Evolutionary conservation across 129 eudicot species (phyloP).

Genomic region (Saussurea involucrata): DNA sequence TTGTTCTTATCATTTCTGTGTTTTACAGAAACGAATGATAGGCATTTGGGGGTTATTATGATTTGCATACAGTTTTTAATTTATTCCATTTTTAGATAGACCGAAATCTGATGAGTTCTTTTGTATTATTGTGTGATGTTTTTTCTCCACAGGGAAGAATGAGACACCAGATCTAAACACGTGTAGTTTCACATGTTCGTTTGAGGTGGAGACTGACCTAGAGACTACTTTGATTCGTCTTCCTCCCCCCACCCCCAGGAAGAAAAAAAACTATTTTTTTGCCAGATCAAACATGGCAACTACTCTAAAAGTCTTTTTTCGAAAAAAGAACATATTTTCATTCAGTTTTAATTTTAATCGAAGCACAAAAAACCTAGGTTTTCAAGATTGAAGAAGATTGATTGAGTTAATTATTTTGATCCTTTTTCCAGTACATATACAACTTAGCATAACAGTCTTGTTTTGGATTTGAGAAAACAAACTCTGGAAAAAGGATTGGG

Average conservation of each 20-base stretch:
- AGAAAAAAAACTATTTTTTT: neutral
- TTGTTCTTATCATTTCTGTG: conserved; percentile 2
- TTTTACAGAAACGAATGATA: conserved; percentile 15
- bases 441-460: conserved; percentile 6
- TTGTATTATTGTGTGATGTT: conserved; percentile 42
- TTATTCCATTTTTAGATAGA: conserved; percentile 10
- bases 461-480: conserved; percentile 7
- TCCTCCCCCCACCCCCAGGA: conserved; percentile 22
- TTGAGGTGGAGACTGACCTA: conserved; percentile 54
- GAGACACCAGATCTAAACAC: conserved; percentile 47
- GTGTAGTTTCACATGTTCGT: conserved; percentile 35
- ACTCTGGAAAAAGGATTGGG: neutral
- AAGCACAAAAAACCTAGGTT: neutral
- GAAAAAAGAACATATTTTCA: too few species aligned
- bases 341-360: neutral
- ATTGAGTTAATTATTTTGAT: neutral
- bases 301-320: neutral
- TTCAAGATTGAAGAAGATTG: neutral
- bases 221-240: conserved; percentile 26
- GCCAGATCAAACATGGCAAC: conserved; percentile 1
- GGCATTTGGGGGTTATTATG: conserved; percentile 1
- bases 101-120: conserved; percentile 70
- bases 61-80: conserved; percentile 3
- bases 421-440: neutral
- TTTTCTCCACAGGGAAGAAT: conserved; percentile 76